Percentiles rank a stretch among this genome's conserved stretches.
These are phyloP conservation scores for Bothriochloa decipiens DNA, from an alignment of 176 grass and related monocot species.

Conservation along the genomic window DNA sequence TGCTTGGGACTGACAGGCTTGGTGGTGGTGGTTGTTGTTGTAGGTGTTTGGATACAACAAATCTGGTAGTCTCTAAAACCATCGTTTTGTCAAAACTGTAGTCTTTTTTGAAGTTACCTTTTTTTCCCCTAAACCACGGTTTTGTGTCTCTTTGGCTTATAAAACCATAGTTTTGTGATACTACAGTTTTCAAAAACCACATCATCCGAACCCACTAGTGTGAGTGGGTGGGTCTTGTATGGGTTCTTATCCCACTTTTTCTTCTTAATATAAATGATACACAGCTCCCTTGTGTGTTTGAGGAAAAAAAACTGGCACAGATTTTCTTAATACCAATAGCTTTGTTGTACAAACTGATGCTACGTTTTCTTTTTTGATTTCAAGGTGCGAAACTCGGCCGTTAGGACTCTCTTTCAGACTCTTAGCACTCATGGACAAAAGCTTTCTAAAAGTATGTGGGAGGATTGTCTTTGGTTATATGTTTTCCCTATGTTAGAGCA, in stretches of 20 bases:
- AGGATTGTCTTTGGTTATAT: slow-evolving; percentile 91
- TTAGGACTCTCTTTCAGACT: slow-evolving; percentile 92
- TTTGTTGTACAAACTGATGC: slow-evolving; percentile 2
- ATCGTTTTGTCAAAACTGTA: too few relatives aligned
- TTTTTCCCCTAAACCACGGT: too few relatives aligned
- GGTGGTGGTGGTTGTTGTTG: too few relatives aligned
- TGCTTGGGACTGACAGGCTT: too few relatives aligned
- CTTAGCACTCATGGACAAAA: slow-evolving; percentile 95
- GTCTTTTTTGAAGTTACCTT: too few relatives aligned
- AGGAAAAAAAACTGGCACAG: background rate
- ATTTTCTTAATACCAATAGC: background rate
- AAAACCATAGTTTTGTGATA: too few relatives aligned
- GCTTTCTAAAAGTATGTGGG: slow-evolving; percentile 90
- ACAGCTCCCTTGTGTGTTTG: background rate
- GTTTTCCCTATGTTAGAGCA: slow-evolving; percentile 94
- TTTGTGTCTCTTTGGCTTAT: too few relatives aligned
- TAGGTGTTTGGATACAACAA: too few relatives aligned
- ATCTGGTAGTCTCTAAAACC: too few relatives aligned
- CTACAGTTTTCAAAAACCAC: too few relatives aligned
- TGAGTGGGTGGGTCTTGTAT: background rate
- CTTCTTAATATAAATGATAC: background rate
- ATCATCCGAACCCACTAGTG: too few relatives aligned
- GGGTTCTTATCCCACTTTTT: background rate
- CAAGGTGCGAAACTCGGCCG: slow-evolving; percentile 93
- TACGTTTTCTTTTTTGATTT: slow-evolving; percentile 30